Evolutionary conservation across 169 alveolate species (phyloP), one percentile per base, ranked within the genome.

Genomic region (Plasmodium ovale): DNA sequence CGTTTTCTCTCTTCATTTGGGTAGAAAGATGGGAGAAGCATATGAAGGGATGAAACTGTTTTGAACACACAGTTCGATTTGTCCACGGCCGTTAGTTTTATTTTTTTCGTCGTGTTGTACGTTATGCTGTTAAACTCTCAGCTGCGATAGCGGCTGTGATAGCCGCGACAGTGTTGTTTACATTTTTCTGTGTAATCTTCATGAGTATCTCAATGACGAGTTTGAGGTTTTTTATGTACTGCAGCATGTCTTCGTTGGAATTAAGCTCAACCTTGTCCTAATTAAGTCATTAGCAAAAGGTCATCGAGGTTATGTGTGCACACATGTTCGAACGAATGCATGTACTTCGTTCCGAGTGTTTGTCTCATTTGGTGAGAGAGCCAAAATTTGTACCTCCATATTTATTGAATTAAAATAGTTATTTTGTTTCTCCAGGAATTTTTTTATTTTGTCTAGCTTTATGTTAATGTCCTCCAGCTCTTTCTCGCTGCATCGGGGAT

Each of bases 101-200:
- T 62, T 62, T 62, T 62, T 62, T 27, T n/a, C n/a, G n/a, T n/a
- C n/a, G n/a, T n/a, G n/a, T n/a, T n/a, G n/a, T n/a, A n/a, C n/a
- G n/a, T n/a, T n/a, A n/a, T n/a, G n/a, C n/a, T n/a, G n/a, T n/a
- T n/a, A n/a, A n/a, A n/a, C n/a, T n/a, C n/a, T n/a, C n/a, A n/a
- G n/a, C n/a, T n/a, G n/a, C n/a, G n/a, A n/a, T n/a, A n/a, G n/a
- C n/a, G n/a, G n/a, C n/a, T n/a, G n/a, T n/a, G n/a, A n/a, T n/a
- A n/a, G n/a, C n/a, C n/a, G n/a, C n/a, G n/a, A n/a, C n/a, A n/a
- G n/a, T n/a, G n/a, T n/a, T n/a, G n/a, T 51, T 84, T 84, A 84
- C 91, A 54, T 84, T 84, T 84, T 84, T 68, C 56, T 68, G 91
- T 29, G 91, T 84, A 53, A 84, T 67, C n/a, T 44, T 70, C 91